phyloP scores from a whole-genome alignment of 2,329 filamentous ascomycete genomes.

The Venturia carpophila region DNA sequence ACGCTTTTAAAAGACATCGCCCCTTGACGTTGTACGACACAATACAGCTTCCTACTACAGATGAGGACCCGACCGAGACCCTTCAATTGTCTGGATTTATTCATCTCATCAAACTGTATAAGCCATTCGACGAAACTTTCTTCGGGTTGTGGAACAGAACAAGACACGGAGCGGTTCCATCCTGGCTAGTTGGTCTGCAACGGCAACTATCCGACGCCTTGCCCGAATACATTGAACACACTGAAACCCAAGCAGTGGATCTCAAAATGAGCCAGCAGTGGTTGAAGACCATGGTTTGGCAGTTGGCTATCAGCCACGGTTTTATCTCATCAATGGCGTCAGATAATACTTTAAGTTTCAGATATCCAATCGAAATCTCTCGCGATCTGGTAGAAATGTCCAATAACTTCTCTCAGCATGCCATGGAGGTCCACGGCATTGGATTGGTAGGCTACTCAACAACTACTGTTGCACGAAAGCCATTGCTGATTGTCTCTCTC shows the following conservation, averaged over 20 bases:
- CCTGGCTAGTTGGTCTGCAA: constrained; percentile 41
- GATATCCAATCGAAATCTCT: constrained; percentile 55
- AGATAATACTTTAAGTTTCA: constrained; percentile 54
- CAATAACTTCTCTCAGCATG: constrained; percentile 61
- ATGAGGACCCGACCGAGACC: constrained; percentile 46
- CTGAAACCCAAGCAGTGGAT: constrained; percentile 61
- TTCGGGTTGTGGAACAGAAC: constrained; percentile 53
- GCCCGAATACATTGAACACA: constrained; percentile 47
- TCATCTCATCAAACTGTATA: constrained; percentile 53
- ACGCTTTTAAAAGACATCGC: constrained; percentile 56
- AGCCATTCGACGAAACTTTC: constrained; percentile 56
- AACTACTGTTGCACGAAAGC: background rate
- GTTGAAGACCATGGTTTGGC: constrained; percentile 65
- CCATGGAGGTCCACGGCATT: constrained; percentile 66
- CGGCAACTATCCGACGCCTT: constrained; percentile 46
- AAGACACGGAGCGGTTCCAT: constrained; percentile 37
- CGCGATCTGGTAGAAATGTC: constrained; percentile 55
- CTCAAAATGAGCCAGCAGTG: constrained; percentile 63
- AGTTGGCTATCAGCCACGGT: constrained; percentile 58
- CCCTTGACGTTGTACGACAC: constrained; percentile 55
- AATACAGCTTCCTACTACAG: constrained; percentile 44
- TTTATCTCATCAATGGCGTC: constrained; percentile 52
- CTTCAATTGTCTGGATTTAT: constrained; percentile 52
- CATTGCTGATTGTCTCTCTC: background rate
- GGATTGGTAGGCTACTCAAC: constrained; percentile 53